A percentile compares a stretch with the other conserved stretches of the same genome.
Conservation (phyloP, 2,329 filamentous ascomycete species). For the Nemania diffusa region DNA sequence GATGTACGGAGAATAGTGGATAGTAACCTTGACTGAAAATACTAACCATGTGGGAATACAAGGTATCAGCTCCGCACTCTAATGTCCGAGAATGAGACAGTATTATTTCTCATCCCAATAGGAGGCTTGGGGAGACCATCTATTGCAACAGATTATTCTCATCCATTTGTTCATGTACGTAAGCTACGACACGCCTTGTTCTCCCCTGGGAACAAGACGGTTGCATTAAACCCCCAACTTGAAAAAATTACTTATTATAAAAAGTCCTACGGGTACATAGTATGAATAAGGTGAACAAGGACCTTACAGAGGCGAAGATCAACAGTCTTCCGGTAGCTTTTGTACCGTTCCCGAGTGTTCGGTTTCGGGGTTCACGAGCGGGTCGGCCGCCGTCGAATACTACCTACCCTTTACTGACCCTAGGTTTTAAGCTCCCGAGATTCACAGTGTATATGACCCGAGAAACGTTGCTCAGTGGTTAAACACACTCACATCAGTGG, state of each 20-base stretch:
- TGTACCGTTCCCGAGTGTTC: constrained; percentile 28
- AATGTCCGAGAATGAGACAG: neutral
- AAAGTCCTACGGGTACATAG: constrained; percentile 6
- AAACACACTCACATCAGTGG: constrained; percentile 9
- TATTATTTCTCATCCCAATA: neutral
- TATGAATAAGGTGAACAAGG: constrained; percentile 1
- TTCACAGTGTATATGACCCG: neutral
- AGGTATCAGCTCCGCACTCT: neutral
- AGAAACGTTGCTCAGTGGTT: constrained; percentile 1
- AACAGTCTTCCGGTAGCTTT: constrained; percentile 2
- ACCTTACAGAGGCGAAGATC: constrained; percentile 13
- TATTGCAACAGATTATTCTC: too few relatives aligned
- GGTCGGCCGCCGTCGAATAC: constrained; percentile 11
- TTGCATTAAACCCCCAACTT: constrained; percentile 10
- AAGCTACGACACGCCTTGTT: constrained; percentile 8
- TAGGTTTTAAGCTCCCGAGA: neutral
- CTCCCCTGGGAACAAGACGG: neutral
- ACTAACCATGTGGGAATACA: constrained; percentile 2
- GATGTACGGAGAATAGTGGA: neutral
- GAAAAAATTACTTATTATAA: neutral
- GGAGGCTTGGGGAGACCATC: neutral
- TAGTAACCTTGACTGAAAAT: neutral
- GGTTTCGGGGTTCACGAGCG: constrained; percentile 24
- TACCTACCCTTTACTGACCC: constrained; percentile 7
- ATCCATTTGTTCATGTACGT: constrained; percentile 10